Base-by-base conservation (phyloP, 306 rosid genomes). In the Lathyrus sativus region DNA sequence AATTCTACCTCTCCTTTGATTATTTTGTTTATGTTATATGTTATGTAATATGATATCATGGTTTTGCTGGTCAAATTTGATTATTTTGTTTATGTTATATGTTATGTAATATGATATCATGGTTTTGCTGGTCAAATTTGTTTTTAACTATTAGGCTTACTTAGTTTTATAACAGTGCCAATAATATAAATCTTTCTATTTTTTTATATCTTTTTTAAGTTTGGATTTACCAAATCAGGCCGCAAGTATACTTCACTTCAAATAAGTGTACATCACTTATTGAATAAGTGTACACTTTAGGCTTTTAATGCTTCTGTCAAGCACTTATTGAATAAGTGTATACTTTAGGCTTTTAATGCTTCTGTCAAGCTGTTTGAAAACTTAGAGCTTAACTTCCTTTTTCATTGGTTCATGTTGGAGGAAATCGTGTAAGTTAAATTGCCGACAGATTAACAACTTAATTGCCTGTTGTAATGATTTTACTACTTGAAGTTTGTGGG, bases 1-100 rank as follows among this genome's bases (percentile, higher is more conserved):
- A 85, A 33, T 65, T 78, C 22, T 61, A 48, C 44, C 2, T 1
- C 11, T 63, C 53, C 11, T 54, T 68, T 15, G 1, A 49, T 49
- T 28, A 33, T n/a, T 13, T 51, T 51, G 9, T 24, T 10, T 13
- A 5, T 50, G 2, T 24, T 42, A 6, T 41, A 13, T 7, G 29
- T 3, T 13, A 6, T 37, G 29, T 33, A 9, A 11, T 14, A 7
- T 53, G 10, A 44, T 33, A 15, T 73, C 3, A 26, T 53, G 53
- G 38, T 42, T 67, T 57, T 60, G 62, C 35, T 9, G 35, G 7
- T 35, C 28, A 35, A 39, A 19, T 65, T 11, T 50, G 17, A 49
- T 49, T 28, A 33, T n/a, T 13, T 51, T 51, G 9, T 24, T 10
- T 13, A 5, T 50, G 2, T 24, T 42, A 6, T 41, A 13, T 7